Evolutionary conservation across 129 eudicot species (phyloP).

Genomic region (Kitagawia praeruptora): DNA sequence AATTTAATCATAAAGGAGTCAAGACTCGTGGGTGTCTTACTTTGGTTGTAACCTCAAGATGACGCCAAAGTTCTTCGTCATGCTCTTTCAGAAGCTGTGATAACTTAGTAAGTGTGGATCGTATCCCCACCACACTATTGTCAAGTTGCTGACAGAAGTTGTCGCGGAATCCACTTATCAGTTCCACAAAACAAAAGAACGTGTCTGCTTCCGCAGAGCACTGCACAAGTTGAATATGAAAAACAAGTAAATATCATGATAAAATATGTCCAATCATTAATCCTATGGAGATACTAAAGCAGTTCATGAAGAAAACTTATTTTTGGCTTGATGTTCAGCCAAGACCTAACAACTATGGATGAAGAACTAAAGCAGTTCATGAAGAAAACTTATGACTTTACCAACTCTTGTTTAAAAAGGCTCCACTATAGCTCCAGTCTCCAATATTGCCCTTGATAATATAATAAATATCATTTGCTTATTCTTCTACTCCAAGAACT

Average conservation of each 20-base stretch:
- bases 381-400: neutral
- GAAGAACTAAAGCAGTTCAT: no score
- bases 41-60: slow-evolving; percentile 87
- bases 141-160: slow-evolving; percentile 91
- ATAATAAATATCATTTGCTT: neutral
- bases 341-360: neutral
- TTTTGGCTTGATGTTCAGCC: neutral
- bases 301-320: neutral
- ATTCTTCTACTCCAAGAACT: neutral
- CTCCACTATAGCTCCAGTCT: neutral
- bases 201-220: slow-evolving; percentile 90
- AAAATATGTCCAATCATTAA: neutral
- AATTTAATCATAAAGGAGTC: neutral
- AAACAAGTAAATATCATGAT: neutral
- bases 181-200: slow-evolving; percentile 95
- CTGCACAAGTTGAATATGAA: slow-evolving; percentile 36
- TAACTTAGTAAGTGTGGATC: slow-evolving; percentile 76
- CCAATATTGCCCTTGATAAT: neutral
- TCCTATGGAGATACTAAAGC: neutral
- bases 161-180: slow-evolving; percentile 77
- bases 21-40: slow-evolving; percentile 24
- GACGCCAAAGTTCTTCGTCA: slow-evolving; percentile 99
- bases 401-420: neutral
- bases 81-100: slow-evolving; percentile 83
- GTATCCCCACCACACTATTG: slow-evolving; percentile 94